A percentile compares a stretch with the other conserved stretches of the same genome.
Conservation (phyloP, 1,284 basidiomycete species). For the Meira nashicola region DNA sequence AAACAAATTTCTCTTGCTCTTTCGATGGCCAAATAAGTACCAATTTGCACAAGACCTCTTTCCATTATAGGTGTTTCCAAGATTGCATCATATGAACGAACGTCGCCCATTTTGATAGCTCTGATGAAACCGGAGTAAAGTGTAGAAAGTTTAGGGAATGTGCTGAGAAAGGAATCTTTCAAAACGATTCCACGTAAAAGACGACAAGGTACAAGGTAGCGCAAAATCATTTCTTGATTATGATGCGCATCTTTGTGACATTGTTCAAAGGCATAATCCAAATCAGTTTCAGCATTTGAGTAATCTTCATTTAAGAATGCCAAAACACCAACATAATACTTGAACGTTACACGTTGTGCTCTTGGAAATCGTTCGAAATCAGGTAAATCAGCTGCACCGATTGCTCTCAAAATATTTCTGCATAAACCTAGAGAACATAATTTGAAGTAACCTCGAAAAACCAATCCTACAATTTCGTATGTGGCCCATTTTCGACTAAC, state of each 20-base stretch:
- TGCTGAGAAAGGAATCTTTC: constrained; percentile 62
- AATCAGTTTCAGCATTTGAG: constrained; percentile 67
- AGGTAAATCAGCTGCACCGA: constrained; percentile 81
- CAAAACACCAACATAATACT: constrained; percentile 89
- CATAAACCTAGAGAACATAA: constrained; percentile 79
- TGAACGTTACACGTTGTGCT: constrained; percentile 71
- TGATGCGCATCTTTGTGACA: constrained; percentile 66
- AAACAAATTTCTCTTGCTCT: constrained; percentile 80
- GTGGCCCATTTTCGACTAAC: constrained; percentile 80
- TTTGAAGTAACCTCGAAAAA: constrained; percentile 90
- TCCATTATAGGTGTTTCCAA: constrained; percentile 59
- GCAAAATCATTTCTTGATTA: constrained; percentile 80
- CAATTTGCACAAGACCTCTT: constrained; percentile 73
- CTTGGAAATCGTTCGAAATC: constrained; percentile 70
- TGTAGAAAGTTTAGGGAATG: constrained; percentile 68
- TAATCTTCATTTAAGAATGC: constrained; percentile 90
- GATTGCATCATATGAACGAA: constrained; percentile 68
- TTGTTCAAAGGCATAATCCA: constrained; percentile 73
- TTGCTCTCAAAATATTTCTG: constrained; percentile 83
- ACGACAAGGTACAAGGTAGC: constrained; percentile 81
- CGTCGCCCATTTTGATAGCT: constrained; percentile 66
- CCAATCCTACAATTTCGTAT: constrained; percentile 86
- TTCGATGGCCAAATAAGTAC: constrained; percentile 79
- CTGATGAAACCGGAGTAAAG: constrained; percentile 74
- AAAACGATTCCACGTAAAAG: constrained; percentile 81